A percentile compares a stretch with the other conserved stretches of the same genome.
Evolutionary conservation across 2,329 filamentous ascomycete genomes (phyloP).

Genomic region (Gyromitra esculenta): DNA sequence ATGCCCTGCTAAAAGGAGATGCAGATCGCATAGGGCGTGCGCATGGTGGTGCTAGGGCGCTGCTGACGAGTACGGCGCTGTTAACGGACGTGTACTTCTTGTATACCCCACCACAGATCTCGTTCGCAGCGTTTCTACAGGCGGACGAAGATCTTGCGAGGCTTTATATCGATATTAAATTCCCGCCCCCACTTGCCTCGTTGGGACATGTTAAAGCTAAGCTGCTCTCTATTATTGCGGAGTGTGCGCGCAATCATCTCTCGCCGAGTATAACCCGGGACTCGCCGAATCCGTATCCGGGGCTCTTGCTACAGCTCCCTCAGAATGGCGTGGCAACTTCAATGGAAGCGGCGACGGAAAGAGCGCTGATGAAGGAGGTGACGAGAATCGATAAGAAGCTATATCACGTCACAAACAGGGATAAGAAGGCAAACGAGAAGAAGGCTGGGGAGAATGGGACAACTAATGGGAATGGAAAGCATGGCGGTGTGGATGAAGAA

Average conservation of each 20-base stretch:
- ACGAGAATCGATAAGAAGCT: slow-evolving; percentile 57
- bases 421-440: slow-evolving; percentile 50
- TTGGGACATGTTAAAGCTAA: slow-evolving; percentile 67
- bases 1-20: slow-evolving; percentile 12
- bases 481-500: slow-evolving; percentile 47
- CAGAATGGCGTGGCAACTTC: slow-evolving; percentile 53
- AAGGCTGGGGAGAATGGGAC: slow-evolving; percentile 22
- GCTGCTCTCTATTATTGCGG: slow-evolving; percentile 67
- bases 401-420: slow-evolving; percentile 56
- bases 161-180: slow-evolving; percentile 58
- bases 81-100: slow-evolving; percentile 97
- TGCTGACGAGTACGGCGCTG: slow-evolving; percentile 80
- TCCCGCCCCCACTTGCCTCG: slow-evolving; percentile 38
- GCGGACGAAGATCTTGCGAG: slow-evolving; percentile 72
- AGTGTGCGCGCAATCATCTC: slow-evolving; percentile 60
- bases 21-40: slow-evolving; percentile 63
- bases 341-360: slow-evolving; percentile 57
- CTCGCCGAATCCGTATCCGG: slow-evolving; percentile 17
- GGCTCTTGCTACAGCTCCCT: slow-evolving; percentile 46
- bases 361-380: slow-evolving; percentile 46
- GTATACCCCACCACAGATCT: slow-evolving; percentile 93
- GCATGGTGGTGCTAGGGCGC: slow-evolving; percentile 76
- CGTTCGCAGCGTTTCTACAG: slow-evolving; percentile 80
- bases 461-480: slow-evolving; percentile 19
- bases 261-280: slow-evolving; percentile 25